Percentiles rank a stretch among this genome's conserved stretches.
Evolutionary conservation across 345 rosid species (phyloP).

Genomic region (Cardamine chenopodiifolia): DNA sequence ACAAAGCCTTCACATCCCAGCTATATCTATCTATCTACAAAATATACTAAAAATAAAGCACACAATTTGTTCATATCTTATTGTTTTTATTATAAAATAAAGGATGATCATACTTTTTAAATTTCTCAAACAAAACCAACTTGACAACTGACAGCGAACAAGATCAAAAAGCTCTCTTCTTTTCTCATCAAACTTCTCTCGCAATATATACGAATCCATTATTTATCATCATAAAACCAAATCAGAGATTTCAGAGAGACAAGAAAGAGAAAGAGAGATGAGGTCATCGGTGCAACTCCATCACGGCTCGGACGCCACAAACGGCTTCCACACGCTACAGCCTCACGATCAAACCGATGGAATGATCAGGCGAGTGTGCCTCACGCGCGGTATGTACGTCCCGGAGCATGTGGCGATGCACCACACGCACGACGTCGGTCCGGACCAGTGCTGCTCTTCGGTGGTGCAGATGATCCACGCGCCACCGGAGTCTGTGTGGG

Average conservation of each 20-base stretch:
- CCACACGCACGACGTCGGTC: constrained; percentile 58
- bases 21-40: constrained; percentile 32
- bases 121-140: constrained; percentile 54
- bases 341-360: constrained; percentile 41
- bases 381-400: constrained; percentile 43
- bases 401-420: constrained; percentile 58
- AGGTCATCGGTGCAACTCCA: constrained; percentile 65
- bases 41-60: background rate
- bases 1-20: constrained; percentile 40
- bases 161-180: constrained; percentile 34
- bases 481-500: constrained; percentile 70
- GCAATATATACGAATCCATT: constrained; percentile 19
- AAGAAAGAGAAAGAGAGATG: constrained; percentile 34
- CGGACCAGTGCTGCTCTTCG: constrained; percentile 72
- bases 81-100: constrained; percentile 9
- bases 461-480: constrained; percentile 65
- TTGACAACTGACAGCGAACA: constrained; percentile 47
- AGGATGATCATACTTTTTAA: constrained; percentile 9
- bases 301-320: constrained; percentile 32
- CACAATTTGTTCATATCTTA: constrained; percentile 32
- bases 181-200: constrained; percentile 7
- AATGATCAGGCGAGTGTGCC: constrained; percentile 31
- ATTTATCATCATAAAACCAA: constrained; percentile 1
- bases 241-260: background rate
- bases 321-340: constrained; percentile 38